These are phyloP conservation scores for Scedosporium minutisporum DNA, from an alignment of 2,329 filamentous ascomycete genomes.

Conservation along the genomic window DNA sequence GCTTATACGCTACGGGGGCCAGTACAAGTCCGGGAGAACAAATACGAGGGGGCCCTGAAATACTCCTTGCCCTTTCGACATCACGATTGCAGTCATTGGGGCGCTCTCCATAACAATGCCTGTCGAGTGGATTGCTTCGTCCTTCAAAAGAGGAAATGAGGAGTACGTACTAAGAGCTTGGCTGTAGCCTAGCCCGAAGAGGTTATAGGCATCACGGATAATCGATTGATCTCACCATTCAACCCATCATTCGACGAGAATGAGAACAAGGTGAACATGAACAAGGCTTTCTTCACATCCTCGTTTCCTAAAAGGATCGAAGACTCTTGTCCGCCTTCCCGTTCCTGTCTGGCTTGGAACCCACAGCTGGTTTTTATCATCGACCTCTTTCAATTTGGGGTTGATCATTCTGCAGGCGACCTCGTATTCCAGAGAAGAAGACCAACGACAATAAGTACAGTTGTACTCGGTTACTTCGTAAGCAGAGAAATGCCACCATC, in stretches of 20 bases:
- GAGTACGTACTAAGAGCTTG: too few species aligned
- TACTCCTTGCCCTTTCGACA: neutral
- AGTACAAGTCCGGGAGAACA: neutral
- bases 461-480: too few species aligned
- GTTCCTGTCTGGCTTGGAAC: neutral
- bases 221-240: too few species aligned
- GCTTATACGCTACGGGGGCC: neutral
- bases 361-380: neutral
- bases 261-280: too few species aligned
- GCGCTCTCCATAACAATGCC: neutral
- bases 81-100: neutral
- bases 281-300: neutral
- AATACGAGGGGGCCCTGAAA: neutral
- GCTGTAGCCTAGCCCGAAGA: neutral
- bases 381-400: neutral
- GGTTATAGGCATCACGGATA: neutral
- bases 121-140: neutral
- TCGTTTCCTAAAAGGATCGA: neutral
- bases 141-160: neutral
- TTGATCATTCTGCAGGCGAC: constrained; percentile 1
- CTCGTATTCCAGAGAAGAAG: constrained; percentile 2
- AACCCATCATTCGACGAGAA: too few species aligned
- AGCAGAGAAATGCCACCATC: neutral
- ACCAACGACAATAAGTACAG: neutral
- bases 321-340: neutral